Conservation (phyloP, 2,329 filamentous ascomycete species). For the Pyricularia sp. region DNA sequence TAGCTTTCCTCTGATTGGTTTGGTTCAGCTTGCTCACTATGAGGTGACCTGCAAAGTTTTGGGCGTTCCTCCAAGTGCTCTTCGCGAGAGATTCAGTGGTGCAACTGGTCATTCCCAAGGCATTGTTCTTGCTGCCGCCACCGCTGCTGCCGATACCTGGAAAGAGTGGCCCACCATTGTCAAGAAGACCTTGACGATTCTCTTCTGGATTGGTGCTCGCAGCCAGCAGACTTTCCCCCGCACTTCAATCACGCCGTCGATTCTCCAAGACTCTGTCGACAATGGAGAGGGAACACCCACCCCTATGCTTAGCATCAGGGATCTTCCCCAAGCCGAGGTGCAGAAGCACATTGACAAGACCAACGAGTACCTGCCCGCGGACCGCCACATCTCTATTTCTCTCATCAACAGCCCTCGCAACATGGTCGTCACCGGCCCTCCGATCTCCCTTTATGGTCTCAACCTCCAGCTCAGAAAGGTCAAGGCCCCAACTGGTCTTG, state of each 20-base stretch:
- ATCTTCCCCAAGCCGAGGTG: slow-evolving; percentile 77
- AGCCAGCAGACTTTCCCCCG: slow-evolving; percentile 96
- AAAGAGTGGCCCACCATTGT: slow-evolving; percentile 79
- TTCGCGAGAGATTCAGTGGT: slow-evolving; percentile 76
- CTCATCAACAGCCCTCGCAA: slow-evolving; percentile 95
- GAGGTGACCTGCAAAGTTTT: slow-evolving; percentile 87
- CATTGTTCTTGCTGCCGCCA: slow-evolving; percentile 85
- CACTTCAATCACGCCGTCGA: slow-evolving; percentile 84
- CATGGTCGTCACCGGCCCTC: slow-evolving; percentile 91
- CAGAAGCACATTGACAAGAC: slow-evolving; percentile 96
- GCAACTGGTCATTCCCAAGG: slow-evolving; percentile 96
- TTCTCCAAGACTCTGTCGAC: slow-evolving; percentile 86
- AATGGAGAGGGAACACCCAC: slow-evolving; percentile 93
- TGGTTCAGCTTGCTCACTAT: slow-evolving; percentile 94
- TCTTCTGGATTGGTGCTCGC: slow-evolving; percentile 97
- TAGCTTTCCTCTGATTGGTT: slow-evolving; percentile 89
- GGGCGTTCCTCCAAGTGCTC: slow-evolving; percentile 78
- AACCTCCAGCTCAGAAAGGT: slow-evolving; percentile 93
- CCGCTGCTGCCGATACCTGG: slow-evolving; percentile 86
- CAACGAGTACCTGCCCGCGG: slow-evolving; percentile 88
- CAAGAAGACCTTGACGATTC: slow-evolving; percentile 74
- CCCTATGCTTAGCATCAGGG: slow-evolving; percentile 95
- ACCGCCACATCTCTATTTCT: slow-evolving; percentile 90
- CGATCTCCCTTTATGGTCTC: slow-evolving; percentile 90
- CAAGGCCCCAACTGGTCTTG: slow-evolving; percentile 93